A percentile compares a stretch with the other conserved stretches of the same genome.
These are phyloP conservation scores for Musa schizocarpa DNA, from an alignment of 176 grass and related monocot species.

Conservation along the genomic window DNA sequence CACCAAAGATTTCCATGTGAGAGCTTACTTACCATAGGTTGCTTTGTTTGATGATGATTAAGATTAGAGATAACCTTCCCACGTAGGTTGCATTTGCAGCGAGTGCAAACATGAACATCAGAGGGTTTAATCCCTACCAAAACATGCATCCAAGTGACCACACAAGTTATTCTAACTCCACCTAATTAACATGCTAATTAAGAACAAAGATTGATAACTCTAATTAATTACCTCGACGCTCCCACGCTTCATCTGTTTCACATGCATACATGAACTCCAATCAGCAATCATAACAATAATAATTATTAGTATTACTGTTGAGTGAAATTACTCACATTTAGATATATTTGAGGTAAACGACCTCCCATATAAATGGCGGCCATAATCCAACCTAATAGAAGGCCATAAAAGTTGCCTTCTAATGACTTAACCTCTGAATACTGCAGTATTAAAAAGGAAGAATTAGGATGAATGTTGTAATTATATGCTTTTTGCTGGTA, in stretches of 20 bases:
- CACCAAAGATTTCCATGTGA: not conserved
- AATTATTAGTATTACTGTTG: too few relatives aligned
- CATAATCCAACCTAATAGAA: constrained; percentile 19
- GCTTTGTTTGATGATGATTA: not conserved
- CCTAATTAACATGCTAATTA: not conserved
- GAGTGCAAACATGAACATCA: constrained; percentile 24
- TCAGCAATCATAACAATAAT: too few relatives aligned
- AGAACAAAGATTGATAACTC: not conserved
- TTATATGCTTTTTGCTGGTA: not conserved
- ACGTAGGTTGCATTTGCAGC: constrained; percentile 20
- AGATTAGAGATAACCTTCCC: constrained; percentile 3
- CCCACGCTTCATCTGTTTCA: constrained; percentile 20
- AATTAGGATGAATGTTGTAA: not conserved
- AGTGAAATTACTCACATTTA: constrained; percentile 7
- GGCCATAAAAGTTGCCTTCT: not conserved
- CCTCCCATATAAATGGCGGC: constrained; percentile 24
- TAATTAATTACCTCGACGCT: constrained; percentile 15
- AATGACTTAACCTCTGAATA: not conserved
- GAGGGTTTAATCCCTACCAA: constrained; percentile 20
- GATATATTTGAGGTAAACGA: constrained; percentile 19
- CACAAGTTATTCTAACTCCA: not conserved
- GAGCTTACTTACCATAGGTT: too few relatives aligned
- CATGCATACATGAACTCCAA: not conserved
- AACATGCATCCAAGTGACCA: not conserved
- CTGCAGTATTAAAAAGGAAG: not conserved